These are phyloP conservation scores for Iris pallida DNA, from an alignment of 116 monocot species.

Conservation along the genomic window DNA sequence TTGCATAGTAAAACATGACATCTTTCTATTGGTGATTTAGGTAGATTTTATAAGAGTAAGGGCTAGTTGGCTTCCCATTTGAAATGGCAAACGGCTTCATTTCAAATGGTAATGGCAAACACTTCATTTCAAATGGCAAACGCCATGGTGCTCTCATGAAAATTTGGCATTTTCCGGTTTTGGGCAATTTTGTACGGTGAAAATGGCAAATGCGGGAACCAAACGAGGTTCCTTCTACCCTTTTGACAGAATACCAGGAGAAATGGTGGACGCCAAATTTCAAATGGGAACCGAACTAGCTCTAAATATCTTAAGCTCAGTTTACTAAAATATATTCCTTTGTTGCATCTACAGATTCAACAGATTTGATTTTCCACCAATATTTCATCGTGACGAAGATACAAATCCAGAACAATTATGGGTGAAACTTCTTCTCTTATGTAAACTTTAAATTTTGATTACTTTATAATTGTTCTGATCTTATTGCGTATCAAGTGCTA, in stretches of 20 bases:
- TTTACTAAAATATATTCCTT: neutral
- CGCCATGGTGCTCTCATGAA: too few relatives aligned
- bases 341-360: constrained; percentile 66
- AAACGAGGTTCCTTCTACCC: too few relatives aligned
- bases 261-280: too few relatives aligned
- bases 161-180: too few relatives aligned
- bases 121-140: too few relatives aligned
- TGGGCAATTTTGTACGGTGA: too few relatives aligned
- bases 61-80: too few relatives aligned
- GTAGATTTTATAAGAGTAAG: neutral
- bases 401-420: constrained; percentile 74
- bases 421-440: constrained; percentile 30
- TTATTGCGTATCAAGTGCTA: neutral
- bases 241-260: too few relatives aligned
- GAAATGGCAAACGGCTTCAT: too few relatives aligned
- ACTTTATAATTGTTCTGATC: neutral
- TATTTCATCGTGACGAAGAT: constrained; percentile 93
- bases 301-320: neutral
- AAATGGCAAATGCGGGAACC: too few relatives aligned
- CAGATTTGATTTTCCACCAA: constrained; percentile 86
- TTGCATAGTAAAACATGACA: neutral
- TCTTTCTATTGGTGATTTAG: neutral
- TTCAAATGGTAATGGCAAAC: too few relatives aligned
- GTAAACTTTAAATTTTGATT: neutral
- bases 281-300: too few relatives aligned